Conservation (phyloP, 352 stramenopile genomes). For the Pythium angustatum region DNA sequence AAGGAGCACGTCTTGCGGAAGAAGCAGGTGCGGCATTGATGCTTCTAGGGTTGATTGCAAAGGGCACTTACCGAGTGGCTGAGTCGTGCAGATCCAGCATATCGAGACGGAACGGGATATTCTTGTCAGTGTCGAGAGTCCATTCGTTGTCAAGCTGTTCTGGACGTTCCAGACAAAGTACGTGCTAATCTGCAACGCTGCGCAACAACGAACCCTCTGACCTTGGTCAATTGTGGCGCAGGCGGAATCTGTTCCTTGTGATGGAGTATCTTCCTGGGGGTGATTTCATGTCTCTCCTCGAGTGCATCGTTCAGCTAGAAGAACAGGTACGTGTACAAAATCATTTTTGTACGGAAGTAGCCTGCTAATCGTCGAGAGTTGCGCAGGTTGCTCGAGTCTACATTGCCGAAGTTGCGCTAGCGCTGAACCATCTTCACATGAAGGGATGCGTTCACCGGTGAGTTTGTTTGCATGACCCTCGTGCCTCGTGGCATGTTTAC, state of each 20-base stretch:
- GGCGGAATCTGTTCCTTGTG: conserved; percentile 85
- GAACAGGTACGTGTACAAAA: conserved; percentile 52
- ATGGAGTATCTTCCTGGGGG: conserved; percentile 91
- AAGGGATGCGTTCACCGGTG: conserved; percentile 86
- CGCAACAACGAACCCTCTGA: background rate
- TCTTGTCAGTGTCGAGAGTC: conserved; percentile 82
- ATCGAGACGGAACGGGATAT: conserved; percentile 91
- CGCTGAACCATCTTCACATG: conserved; percentile 83
- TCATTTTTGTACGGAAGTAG: no score
- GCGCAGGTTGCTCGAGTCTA: conserved; percentile 80
- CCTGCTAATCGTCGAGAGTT: no score
- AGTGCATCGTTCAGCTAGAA: conserved; percentile 87
- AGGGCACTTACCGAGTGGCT: no score
- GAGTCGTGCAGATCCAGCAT: conserved; percentile 82
- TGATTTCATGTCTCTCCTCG: conserved; percentile 89
- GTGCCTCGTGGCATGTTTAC: no score
- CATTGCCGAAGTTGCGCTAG: conserved; percentile 85
- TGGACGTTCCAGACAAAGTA: conserved; percentile 91
- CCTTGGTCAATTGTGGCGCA: conserved; percentile 23
- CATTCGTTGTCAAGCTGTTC: conserved; percentile 91
- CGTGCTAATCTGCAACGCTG: conserved; percentile 9
- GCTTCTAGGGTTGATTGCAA: no score
- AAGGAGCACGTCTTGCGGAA: conserved; percentile 89
- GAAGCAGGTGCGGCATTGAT: conserved; percentile 90
- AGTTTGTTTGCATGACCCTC: background rate